Base-by-base conservation (phyloP, 441 rosid genomes). In the Lepidium campestre region DNA sequence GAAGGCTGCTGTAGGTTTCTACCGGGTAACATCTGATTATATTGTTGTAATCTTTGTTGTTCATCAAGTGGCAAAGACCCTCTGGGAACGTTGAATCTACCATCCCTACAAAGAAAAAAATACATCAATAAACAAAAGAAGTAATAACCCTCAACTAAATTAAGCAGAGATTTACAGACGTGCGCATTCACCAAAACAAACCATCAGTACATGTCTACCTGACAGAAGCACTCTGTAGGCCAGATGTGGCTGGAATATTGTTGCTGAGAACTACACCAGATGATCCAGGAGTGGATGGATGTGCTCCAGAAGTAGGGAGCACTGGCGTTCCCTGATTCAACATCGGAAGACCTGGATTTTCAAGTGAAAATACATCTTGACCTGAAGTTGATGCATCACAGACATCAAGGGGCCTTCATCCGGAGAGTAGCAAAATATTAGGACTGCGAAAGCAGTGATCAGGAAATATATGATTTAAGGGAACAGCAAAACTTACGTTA, bases 381-480 rank as follows among this genome's bases (percentile, higher is more conserved):
- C 81, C 89, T 50, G 97, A 79, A 54, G 85, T 72, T 75, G 85
- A 71, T 48, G 70, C 75, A 76, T 96, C 97, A 76, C 91, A 87
- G 60, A 96, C 81, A 85, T 96, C 98, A 70, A 89, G 91, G 57
- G 99, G 99, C 90, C 99, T 96, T 82, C 85, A 83, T 75, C 74
- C 76, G 75, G 58, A 81, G 61, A 71, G 57, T 29, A 70, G 40
- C 22, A 57, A 68, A 57, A 67, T 58, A 65, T 75, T 56, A 70
- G 55, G 55, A 57, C 62, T 29, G 70, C 31, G 55, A 31, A 70
- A 63, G 74, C 61, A 36, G 68, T 39, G 22, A 50, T 65, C 40
- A 60, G 45, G 62, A 31, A 39, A 7, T 45, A 74, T 35, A 49
- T 40, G 22, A 68, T 50, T 23, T 52, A 66, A 54, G 44, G 29